phyloP scores from a whole-genome alignment of 345 rosid species.

The Hypericum perforatum region DNA sequence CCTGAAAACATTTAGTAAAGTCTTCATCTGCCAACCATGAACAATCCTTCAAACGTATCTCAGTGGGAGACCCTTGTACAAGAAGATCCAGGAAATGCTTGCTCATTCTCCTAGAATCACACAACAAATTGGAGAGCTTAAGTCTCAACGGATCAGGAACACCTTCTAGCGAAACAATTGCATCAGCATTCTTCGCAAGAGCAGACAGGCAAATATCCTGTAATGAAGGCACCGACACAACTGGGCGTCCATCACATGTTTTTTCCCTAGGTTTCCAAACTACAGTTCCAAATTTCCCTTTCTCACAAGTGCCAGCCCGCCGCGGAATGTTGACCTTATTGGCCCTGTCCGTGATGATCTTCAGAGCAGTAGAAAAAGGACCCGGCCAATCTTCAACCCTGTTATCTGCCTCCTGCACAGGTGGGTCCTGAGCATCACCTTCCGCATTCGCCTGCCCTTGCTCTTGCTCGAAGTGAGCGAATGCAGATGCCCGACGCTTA shows the following conservation, averaged over 20 bases:
- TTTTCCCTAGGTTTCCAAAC: conserved; percentile 52
- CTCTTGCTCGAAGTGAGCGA: conserved; percentile 54
- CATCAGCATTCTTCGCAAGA: conserved; percentile 68
- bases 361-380: conserved; percentile 95
- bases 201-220: conserved; percentile 40
- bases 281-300: conserved; percentile 22
- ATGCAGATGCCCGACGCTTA: conserved; percentile 47
- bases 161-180: conserved; percentile 64
- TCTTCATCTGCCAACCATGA: conserved; percentile 86
- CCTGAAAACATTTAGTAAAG: conserved; percentile 38
- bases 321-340: conserved; percentile 17
- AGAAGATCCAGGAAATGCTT: conserved; percentile 45
- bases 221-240: conserved; percentile 37
- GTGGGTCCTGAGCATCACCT: conserved; percentile 16
- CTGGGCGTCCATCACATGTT: conserved; percentile 11
- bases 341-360: conserved; percentile 62
- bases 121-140: conserved; percentile 53
- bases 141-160: conserved; percentile 67
- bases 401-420: conserved; percentile 15
- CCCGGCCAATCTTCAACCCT: conserved; percentile 89
- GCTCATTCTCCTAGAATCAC: conserved; percentile 61
- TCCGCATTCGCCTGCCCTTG: conserved; percentile 11
- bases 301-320: conserved; percentile 10
- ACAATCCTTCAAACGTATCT: conserved; percentile 57
- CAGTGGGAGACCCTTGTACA: conserved; percentile 55